Evolutionary conservation across 2,329 filamentous ascomycete genomes (phyloP).

Genomic region (Claviceps maximensis): DNA sequence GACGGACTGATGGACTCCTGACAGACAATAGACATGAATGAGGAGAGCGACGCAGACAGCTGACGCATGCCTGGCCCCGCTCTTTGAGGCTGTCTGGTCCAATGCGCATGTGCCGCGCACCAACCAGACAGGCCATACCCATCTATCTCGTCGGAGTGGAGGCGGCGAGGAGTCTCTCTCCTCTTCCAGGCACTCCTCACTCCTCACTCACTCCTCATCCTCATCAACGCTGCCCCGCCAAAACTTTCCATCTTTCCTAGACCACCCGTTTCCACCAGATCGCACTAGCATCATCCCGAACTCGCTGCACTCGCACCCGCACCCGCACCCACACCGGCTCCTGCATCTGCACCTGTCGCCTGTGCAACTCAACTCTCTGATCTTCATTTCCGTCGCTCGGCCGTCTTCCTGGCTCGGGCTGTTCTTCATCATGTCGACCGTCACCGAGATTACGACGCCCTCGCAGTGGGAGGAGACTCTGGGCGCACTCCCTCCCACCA

Average conservation of each 20-base stretch:
- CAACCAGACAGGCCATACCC: background rate
- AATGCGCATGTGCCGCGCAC: background rate
- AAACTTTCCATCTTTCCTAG: conserved; percentile 5
- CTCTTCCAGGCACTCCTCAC: too few species aligned
- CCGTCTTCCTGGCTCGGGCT: background rate
- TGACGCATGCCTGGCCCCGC: too few species aligned
- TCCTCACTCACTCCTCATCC: too few species aligned
- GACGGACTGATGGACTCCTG: too few species aligned
- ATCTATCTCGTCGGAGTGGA: too few species aligned
- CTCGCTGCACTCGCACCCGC: background rate
- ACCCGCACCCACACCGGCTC: too few species aligned
- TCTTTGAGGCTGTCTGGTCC: background rate
- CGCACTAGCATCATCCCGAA: background rate
- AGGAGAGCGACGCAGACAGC: too few species aligned
- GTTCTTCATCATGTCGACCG: conserved; percentile 49
- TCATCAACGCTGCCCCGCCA: conserved; percentile 10
- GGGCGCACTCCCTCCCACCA: conserved; percentile 49
- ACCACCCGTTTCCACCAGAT: conserved; percentile 3
- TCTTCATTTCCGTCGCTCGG: background rate
- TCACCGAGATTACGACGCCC: conserved; percentile 65
- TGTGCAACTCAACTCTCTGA: background rate
- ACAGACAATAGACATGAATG: too few species aligned
- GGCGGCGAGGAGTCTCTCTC: too few species aligned
- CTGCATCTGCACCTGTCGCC: too few species aligned
- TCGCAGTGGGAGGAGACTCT: conserved; percentile 59